Evolutionary conservation across 768 basidiomycete genomes (phyloP).

Genomic region (Auricularia heimuer): DNA sequence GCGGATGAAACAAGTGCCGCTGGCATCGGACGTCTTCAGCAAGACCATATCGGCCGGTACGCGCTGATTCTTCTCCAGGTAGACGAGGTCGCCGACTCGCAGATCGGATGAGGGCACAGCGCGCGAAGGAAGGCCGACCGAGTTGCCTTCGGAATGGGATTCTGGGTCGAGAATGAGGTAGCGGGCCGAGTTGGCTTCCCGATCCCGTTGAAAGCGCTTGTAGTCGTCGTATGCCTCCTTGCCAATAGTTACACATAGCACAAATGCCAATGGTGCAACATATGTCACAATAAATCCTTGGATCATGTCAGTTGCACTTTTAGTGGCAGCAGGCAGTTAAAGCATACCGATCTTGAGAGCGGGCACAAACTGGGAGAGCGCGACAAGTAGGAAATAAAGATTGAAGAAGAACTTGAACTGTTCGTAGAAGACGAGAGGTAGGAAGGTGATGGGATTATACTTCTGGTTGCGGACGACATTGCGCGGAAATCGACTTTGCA

Average conservation of each 20-base stretch:
- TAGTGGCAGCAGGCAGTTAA: background rate
- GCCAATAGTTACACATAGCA: constrained; percentile 90
- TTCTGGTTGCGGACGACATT: constrained; percentile 97
- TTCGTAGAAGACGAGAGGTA: constrained; percentile 95
- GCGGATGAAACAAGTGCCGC: constrained; percentile 93
- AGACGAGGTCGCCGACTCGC: constrained; percentile 82
- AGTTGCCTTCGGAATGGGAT: constrained; percentile 20
- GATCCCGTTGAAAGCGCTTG: constrained; percentile 83
- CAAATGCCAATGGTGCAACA: constrained; percentile 92
- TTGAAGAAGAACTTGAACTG: constrained; percentile 99
- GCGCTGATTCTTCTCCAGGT: constrained; percentile 93
- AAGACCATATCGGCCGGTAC: constrained; percentile 92
- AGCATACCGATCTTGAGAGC: constrained; percentile 85
- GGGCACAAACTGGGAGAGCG: constrained; percentile 91
- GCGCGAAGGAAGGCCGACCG: constrained; percentile 37
- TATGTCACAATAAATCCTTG: constrained; percentile 92
- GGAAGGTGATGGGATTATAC: constrained; percentile 93
- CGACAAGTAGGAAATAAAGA: constrained; percentile 94
- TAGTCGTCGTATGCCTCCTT: constrained; percentile 99
- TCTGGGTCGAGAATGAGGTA: constrained; percentile 71
- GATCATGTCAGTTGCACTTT: background rate
- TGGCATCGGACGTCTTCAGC: constrained; percentile 75
- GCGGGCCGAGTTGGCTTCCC: constrained; percentile 88
- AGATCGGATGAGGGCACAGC: constrained; percentile 82
- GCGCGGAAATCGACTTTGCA: constrained; percentile 63